Conservation (phyloP, 2,329 filamentous ascomycete genomes). For the Fusarium sp. region DNA sequence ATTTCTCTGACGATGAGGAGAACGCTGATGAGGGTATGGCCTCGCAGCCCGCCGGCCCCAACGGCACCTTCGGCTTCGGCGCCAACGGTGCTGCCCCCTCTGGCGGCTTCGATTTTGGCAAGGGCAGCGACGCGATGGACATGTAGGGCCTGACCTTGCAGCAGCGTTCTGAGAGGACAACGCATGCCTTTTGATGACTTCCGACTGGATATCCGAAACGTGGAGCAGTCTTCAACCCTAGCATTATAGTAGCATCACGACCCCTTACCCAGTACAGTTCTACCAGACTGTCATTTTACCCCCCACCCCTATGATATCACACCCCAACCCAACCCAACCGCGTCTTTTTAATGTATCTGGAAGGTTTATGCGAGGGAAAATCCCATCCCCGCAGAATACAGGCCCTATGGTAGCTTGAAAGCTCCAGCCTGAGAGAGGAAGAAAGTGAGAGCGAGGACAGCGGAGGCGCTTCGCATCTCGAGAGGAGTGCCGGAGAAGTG, state of each 20-base stretch:
- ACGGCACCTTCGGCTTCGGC: slow-evolving; percentile 85
- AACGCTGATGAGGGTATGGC: slow-evolving; percentile 86
- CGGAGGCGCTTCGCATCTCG: slow-evolving; percentile 35
- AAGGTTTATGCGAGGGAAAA: slow-evolving; percentile 51
- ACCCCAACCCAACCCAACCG: slow-evolving; percentile 40
- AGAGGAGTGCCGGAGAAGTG: slow-evolving; percentile 36
- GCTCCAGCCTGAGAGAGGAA: slow-evolving; percentile 66
- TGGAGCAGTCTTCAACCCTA: slow-evolving; percentile 34
- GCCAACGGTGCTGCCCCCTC: slow-evolving; percentile 72
- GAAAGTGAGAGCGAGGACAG: slow-evolving; percentile 39
- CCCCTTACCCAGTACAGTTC: slow-evolving; percentile 41
- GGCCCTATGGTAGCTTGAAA: slow-evolving; percentile 74
- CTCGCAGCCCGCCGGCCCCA: slow-evolving; percentile 71
- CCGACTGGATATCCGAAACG: slow-evolving; percentile 27
- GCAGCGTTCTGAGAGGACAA: slow-evolving; percentile 14
- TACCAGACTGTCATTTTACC: slow-evolving; percentile 40
- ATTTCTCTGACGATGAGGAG: slow-evolving; percentile 99
- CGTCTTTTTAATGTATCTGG: slow-evolving; percentile 53
- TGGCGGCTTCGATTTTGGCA: slow-evolving; percentile 95
- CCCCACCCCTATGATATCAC: slow-evolving; percentile 48
- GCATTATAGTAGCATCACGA: slow-evolving; percentile 42
- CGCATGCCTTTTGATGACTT: slow-evolving; percentile 10
- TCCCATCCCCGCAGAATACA: slow-evolving; percentile 46
- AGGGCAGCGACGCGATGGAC: slow-evolving; percentile 73
- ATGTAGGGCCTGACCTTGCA: slow-evolving; percentile 60